Evolutionary conservation across 2,329 filamentous ascomycete species (phyloP).

Genomic region (Botrytis squamosa): DNA sequence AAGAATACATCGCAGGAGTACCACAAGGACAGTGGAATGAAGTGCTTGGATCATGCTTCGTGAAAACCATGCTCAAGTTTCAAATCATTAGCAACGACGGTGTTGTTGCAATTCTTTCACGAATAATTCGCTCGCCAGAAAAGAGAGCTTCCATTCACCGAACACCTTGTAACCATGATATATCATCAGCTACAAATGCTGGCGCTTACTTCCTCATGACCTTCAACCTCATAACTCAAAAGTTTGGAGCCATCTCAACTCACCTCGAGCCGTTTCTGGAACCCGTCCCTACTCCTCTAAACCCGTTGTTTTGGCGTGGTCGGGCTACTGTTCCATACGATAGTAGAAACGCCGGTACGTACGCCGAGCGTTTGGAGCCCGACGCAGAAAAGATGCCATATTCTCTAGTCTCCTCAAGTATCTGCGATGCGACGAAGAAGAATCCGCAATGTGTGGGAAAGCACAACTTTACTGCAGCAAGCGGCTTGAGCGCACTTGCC

Average conservation of each 20-base stretch:
- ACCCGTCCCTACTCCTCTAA: fast-evolving
- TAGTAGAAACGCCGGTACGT: not conserved
- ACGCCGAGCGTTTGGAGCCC: not conserved
- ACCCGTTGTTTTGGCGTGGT: not conserved
- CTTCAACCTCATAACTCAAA: slow-evolving; percentile 23
- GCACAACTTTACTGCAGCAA: no score
- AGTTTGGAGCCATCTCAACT: slow-evolving; percentile 21
- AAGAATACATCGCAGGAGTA: not conserved
- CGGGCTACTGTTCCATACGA: not conserved
- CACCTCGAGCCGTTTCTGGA: not conserved
- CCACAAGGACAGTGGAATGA: not conserved
- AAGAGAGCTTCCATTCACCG: not conserved
- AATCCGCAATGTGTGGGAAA: not conserved
- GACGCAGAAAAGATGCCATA: not conserved
- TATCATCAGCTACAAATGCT: not conserved
- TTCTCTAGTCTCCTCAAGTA: not conserved
- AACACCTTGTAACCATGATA: not conserved
- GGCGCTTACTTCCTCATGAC: not conserved
- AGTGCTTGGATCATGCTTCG: not conserved
- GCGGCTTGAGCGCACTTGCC: not conserved
- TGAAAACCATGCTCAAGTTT: not conserved
- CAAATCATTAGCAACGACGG: not conserved
- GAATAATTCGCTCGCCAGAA: not conserved
- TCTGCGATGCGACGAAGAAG: not conserved
- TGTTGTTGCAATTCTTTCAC: not conserved